Conservation (phyloP, 257 asterid genomes). For the Echium plantagineum region DNA sequence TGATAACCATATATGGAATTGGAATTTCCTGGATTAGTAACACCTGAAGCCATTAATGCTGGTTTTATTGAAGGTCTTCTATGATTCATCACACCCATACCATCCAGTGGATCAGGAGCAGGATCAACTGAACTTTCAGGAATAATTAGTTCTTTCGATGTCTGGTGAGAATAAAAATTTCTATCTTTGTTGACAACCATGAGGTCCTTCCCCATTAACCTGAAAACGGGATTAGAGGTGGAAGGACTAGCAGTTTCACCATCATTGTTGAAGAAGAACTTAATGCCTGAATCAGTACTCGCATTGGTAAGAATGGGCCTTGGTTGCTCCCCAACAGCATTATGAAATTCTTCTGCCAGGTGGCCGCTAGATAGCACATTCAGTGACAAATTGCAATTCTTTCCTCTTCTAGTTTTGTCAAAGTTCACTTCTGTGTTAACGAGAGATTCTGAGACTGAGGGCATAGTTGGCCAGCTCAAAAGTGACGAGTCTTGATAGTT, state of each 20-base stretch:
- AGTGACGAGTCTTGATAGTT: conserved; percentile 39
- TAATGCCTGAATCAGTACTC: conserved; percentile 30
- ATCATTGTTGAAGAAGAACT: conserved; percentile 25
- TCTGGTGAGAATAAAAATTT: conserved; percentile 19
- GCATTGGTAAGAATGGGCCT: conserved; percentile 13
- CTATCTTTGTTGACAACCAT: conserved; percentile 72
- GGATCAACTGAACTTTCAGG: conserved; percentile 22
- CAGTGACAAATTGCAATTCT: conserved; percentile 14
- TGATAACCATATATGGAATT: conserved; percentile 26
- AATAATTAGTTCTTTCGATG: conserved; percentile 27
- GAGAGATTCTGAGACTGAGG: conserved; percentile 22
- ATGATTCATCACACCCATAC: conserved; percentile 9
- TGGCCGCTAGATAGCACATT: conserved; percentile 19
- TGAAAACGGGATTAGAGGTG: conserved; percentile 53
- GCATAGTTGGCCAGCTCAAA: conserved; percentile 24
- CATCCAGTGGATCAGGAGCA: conserved; percentile 9
- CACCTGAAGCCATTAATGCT: conserved; percentile 12
- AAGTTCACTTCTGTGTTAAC: conserved; percentile 22
- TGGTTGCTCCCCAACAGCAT: conserved; percentile 11
- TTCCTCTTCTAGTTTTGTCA: conserved; percentile 15
- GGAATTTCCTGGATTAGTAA: conserved; percentile 18
- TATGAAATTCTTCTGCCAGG: conserved; percentile 18
- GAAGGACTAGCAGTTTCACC: conserved; percentile 43
- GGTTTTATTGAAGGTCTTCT: conserved; percentile 11
- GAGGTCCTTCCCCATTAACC: conserved; percentile 92